Percentiles rank a stretch among this genome's conserved stretches.
phyloP scores from a whole-genome alignment of 345 rosid species.

The Rhodomyrtus tomentosa region DNA sequence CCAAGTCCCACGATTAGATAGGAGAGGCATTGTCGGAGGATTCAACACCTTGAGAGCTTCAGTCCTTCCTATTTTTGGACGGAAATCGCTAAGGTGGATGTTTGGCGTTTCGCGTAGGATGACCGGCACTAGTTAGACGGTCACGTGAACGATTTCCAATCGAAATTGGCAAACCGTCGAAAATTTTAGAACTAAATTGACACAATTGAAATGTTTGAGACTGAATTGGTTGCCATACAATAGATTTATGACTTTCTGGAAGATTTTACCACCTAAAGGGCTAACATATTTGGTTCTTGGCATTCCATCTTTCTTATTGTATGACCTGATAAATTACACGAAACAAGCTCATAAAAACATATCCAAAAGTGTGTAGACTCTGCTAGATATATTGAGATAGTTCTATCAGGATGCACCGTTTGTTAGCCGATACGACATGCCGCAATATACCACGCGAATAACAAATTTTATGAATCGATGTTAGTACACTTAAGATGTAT shows the following conservation, averaged over 20 bases:
- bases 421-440: background rate
- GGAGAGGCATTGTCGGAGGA: background rate
- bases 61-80: too few species aligned
- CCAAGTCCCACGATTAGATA: background rate
- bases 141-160: too few species aligned
- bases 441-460: background rate
- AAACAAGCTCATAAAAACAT: background rate
- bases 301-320: background rate
- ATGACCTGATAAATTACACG: background rate
- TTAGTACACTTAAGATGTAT: background rate
- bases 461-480: background rate
- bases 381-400: background rate
- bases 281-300: background rate
- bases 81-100: too few species aligned
- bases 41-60: background rate
- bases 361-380: background rate
- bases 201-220: too few species aligned
- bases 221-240: too few species aligned
- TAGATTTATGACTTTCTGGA: too few species aligned
- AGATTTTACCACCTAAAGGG: background rate
- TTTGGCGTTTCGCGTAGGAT: rapidly evolving
- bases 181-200: too few species aligned
- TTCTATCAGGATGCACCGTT: background rate
- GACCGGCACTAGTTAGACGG: too few species aligned
- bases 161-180: too few species aligned